These are phyloP conservation scores for Penicillium concentricum DNA, from an alignment of 2,329 filamentous ascomycete genomes.

Conservation along the genomic window DNA sequence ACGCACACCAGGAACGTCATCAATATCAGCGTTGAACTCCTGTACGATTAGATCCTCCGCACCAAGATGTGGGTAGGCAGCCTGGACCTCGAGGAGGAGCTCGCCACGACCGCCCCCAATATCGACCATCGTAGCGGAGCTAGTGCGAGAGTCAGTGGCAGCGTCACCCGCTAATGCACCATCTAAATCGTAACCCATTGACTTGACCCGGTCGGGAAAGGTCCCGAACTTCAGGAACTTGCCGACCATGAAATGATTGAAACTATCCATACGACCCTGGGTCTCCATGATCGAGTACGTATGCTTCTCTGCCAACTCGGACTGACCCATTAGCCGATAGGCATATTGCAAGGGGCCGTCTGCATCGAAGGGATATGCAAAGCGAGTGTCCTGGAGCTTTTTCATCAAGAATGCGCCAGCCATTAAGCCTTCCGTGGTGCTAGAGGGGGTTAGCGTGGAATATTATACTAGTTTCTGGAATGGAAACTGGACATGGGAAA, in stretches of 20 bases:
- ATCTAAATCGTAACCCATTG: conserved; percentile 35
- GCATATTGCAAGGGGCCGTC: conserved; percentile 38
- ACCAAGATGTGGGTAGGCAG: conserved; percentile 30
- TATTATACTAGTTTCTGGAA: background rate
- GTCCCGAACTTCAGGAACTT: conserved; percentile 38
- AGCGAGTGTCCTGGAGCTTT: conserved; percentile 34
- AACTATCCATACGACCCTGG: conserved; percentile 40
- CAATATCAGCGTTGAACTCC: conserved; percentile 37
- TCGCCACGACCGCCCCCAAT: conserved; percentile 41
- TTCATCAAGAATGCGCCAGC: conserved; percentile 38
- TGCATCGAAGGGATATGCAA: conserved; percentile 38
- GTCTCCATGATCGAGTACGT: conserved; percentile 39
- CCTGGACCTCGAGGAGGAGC: conserved; percentile 37
- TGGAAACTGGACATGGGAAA: background rate
- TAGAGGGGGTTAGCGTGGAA: background rate
- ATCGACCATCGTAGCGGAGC: conserved; percentile 32
- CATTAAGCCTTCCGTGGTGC: conserved; percentile 38
- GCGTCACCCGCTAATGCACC: conserved; percentile 14
- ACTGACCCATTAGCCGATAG: conserved; percentile 32
- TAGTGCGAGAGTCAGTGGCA: conserved; percentile 1
- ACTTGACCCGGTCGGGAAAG: conserved; percentile 31
- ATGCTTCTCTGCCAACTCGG: conserved; percentile 30
- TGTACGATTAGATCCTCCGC: conserved; percentile 34
- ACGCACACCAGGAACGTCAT: conserved; percentile 26
- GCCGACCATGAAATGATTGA: conserved; percentile 42